Evolutionary conservation across 1,139 yeast genomes (phyloP).

Genomic region (Casaregolazyma lundiana): DNA sequence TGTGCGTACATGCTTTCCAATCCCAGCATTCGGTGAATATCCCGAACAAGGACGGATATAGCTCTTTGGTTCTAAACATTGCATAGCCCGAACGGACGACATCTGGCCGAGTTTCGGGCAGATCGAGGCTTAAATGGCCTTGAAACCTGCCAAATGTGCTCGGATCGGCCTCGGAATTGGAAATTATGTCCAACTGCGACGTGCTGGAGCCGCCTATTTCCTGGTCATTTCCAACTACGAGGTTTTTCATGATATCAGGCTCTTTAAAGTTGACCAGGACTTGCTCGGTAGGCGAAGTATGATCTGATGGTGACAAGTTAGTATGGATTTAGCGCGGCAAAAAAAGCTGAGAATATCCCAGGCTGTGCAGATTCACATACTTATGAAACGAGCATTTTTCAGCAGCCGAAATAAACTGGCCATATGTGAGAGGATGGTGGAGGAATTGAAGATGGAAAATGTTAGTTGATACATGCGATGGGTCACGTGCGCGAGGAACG

Average conservation of each 20-base stretch:
- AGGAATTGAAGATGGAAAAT: too few relatives aligned
- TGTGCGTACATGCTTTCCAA: conserved; percentile 54
- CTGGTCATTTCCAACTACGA: conserved; percentile 63
- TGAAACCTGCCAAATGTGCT: conserved; percentile 51
- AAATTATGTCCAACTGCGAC: conserved; percentile 45
- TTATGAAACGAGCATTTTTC: conserved; percentile 9
- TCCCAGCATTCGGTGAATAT: conserved; percentile 45
- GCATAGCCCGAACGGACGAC: conserved; percentile 76
- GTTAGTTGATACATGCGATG: too few relatives aligned
- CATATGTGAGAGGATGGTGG: conserved; percentile 2
- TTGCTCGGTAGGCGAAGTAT: conserved; percentile 11
- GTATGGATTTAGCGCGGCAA: too few relatives aligned
- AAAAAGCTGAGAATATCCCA: not conserved
- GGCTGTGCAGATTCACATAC: not conserved
- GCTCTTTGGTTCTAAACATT: conserved; percentile 63
- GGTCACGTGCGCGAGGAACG: too few relatives aligned
- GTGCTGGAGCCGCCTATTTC: conserved; percentile 78
- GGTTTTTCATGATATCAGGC: conserved; percentile 41
- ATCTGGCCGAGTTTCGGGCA: conserved; percentile 67
- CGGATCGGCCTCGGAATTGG: conserved; percentile 3
- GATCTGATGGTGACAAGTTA: conserved; percentile 4
- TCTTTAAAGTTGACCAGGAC: conserved; percentile 52
- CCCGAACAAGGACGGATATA: conserved; percentile 26
- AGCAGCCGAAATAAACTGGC: conserved; percentile 7
- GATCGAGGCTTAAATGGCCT: conserved; percentile 68